phyloP scores from a whole-genome alignment of 768 basidiomycete species.

The Leccinellum albellum region DNA sequence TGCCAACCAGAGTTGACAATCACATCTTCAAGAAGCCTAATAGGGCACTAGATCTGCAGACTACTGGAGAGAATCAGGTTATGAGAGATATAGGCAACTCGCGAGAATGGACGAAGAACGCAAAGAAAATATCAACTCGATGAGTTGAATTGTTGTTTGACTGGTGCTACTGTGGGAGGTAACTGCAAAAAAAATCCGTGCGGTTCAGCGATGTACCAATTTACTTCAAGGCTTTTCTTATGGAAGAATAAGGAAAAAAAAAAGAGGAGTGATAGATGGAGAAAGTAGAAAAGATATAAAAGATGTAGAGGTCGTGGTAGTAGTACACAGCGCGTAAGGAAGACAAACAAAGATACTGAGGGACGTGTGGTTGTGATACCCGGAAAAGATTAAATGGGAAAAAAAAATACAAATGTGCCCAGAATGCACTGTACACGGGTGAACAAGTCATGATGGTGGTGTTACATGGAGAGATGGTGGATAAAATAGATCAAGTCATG shows the following conservation, averaged over 20 bases:
- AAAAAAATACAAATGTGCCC: background rate
- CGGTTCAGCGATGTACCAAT: background rate
- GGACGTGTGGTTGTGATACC: background rate
- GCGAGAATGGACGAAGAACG: background rate
- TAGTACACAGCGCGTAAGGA: background rate
- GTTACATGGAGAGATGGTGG: background rate
- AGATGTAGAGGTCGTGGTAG: background rate
- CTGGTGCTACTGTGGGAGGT: background rate
- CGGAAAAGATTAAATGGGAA: background rate
- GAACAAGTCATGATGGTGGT: background rate
- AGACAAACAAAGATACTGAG: background rate
- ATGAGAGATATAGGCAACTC: background rate
- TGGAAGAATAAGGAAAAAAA: too few relatives aligned
- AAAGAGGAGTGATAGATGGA: background rate
- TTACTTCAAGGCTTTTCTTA: too few relatives aligned
- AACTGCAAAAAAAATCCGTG: background rate
- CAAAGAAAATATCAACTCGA: background rate
- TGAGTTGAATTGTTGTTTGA: background rate
- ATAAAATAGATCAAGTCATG: conserved; percentile 12
- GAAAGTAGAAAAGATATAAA: background rate
- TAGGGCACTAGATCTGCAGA: background rate
- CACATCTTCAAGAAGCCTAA: too few relatives aligned
- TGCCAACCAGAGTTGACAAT: too few relatives aligned
- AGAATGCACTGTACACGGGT: background rate
- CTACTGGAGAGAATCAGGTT: background rate